Conservation (phyloP, 208 protist species). For the Trypanosoma brucei region DNA sequence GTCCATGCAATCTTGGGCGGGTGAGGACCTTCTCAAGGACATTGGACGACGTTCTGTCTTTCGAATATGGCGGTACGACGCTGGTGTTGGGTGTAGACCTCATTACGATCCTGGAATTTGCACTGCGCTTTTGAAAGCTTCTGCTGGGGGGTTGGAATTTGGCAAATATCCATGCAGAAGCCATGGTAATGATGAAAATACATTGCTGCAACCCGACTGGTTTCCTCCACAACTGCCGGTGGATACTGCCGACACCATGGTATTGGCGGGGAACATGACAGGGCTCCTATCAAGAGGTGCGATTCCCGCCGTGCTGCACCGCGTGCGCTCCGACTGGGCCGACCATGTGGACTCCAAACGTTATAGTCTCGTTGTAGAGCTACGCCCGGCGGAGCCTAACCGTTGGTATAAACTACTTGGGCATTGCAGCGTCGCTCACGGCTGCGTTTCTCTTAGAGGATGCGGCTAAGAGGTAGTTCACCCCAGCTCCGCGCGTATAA, state of each 20-base stretch:
- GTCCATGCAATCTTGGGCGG: constrained; percentile 10
- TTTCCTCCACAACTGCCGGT: constrained; percentile 4
- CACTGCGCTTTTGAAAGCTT: constrained; percentile 45
- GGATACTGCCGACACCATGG: constrained; percentile 21
- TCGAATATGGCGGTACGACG: constrained; percentile 55
- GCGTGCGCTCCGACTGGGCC: constrained; percentile 52
- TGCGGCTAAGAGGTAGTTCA: no score
- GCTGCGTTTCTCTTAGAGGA: no score
- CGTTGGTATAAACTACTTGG: constrained; percentile 26
- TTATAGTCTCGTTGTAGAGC: constrained; percentile 71
- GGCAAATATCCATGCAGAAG: background rate
- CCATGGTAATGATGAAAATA: background rate
- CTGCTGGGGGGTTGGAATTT: constrained; percentile 42
- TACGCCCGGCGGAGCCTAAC: constrained; percentile 35
- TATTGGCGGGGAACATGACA: constrained; percentile 45
- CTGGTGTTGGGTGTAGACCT: constrained; percentile 50
- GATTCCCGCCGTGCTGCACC: constrained; percentile 50
- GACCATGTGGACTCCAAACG: constrained; percentile 13
- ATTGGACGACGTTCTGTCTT: constrained; percentile 50
- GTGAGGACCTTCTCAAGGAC: constrained; percentile 23
- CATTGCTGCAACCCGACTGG: constrained; percentile 2
- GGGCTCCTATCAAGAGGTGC: constrained; percentile 29
- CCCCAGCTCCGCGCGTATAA: no score
- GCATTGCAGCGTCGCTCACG: constrained; percentile 31
- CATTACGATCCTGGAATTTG: constrained; percentile 77